phyloP scores from a whole-genome alignment of 2,329 filamentous ascomycete species.

The Penicillium sp. region DNA sequence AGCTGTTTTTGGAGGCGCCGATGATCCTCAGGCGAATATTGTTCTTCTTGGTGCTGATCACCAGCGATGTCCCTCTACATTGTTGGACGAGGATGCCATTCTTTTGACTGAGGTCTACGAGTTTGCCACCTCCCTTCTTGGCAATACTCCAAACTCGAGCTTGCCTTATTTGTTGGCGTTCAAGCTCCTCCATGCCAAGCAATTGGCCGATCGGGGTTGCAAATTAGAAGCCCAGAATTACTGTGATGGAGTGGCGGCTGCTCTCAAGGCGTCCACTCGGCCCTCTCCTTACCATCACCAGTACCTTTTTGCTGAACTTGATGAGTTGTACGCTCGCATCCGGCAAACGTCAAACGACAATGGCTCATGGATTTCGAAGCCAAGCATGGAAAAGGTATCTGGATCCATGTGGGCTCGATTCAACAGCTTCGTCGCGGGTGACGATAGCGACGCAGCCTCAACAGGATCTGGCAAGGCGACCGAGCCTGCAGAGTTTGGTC shows the following conservation, averaged over 20 bases:
- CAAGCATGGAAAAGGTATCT: conserved; percentile 92
- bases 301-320: conserved; percentile 66
- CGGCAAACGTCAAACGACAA: conserved; percentile 79
- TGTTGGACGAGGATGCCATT: conserved; percentile 76
- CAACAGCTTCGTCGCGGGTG: conserved; percentile 92
- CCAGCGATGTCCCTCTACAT: conserved; percentile 60
- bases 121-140: conserved; percentile 71
- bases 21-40: conserved; percentile 72
- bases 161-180: conserved; percentile 82
- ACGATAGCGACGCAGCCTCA: conserved; percentile 65
- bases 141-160: conserved; percentile 50
- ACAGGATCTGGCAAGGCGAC: conserved; percentile 53
- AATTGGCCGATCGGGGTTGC: conserved; percentile 76
- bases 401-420: conserved; percentile 87
- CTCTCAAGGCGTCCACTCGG: conserved; percentile 74
- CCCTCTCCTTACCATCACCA: conserved; percentile 81
- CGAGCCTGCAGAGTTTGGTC: conserved; percentile 57
- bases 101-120: conserved; percentile 95
- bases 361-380: conserved; percentile 83
- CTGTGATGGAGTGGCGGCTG: conserved; percentile 72
- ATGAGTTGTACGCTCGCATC: conserved; percentile 76
- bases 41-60: conserved; percentile 84
- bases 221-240: conserved; percentile 82
- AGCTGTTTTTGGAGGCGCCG: conserved; percentile 70
- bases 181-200: conserved; percentile 82